Evolutionary conservation across 306 rosid genomes (phyloP), one percentile per base, ranked within the genome.

Genomic region (Adenanthera pavonina): DNA sequence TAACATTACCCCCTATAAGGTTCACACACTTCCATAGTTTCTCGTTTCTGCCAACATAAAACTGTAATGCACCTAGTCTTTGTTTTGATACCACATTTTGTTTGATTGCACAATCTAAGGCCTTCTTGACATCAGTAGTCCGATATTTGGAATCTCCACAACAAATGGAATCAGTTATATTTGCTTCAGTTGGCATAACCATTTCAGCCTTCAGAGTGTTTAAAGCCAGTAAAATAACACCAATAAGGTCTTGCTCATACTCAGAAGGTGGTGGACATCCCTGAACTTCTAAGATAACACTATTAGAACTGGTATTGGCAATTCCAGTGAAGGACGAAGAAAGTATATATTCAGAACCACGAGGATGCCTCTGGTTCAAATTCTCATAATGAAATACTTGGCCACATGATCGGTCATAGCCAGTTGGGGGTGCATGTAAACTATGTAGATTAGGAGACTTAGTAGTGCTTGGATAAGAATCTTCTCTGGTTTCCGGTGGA

Each of bases 1-100:
- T 83, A 68, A 87, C 84, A 78, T 72, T 65, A 44, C 95, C 92
- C 40, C 87, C 85, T 46, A 78, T 6, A 78, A 68, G 85, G 53
- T 92, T 92, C 69, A 95, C 94, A 82, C 97, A 95, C 60, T 86
- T 82, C 95, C 97, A 95, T 61, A 91, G 62, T 51, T 41, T 81
- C 75, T 82, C 91, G 47, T 84, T 90, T 69, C 77, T 89, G 66
- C 90, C 90, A 66, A 88, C 80, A 84, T 92, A 91, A 40, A 95
- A 46, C 82, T 85, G 89, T 44, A 92, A 35, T 15, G 86, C 78
- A 16, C 97, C 97, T 69, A 79, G 3, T 8, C 79, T 74, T 80
- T 82, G 92, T 82, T 82, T 87, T 77, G 75, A 80, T 20, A 95
- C 85, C 94, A 73, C 85, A 44, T 78, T 53, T 34, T 88, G 92